Base-by-base conservation (phyloP, 306 rosid species). In the Fragaria vesca region DNA sequence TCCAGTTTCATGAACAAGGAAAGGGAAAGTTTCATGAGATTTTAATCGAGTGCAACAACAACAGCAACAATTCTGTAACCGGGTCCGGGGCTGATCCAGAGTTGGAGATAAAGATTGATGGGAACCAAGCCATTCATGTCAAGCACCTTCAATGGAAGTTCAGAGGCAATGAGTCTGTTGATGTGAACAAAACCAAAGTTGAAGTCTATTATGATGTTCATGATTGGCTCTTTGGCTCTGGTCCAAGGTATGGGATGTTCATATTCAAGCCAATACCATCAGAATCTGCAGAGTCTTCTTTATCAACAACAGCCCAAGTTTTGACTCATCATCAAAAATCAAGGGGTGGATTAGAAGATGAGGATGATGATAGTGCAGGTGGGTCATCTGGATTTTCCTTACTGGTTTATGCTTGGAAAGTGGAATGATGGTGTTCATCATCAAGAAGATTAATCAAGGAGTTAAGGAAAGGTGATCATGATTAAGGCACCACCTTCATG, bases 141-240 rank as follows among this genome's bases (percentile, higher is more conserved):
- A 90, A 88, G 87, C 97, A 88, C 28, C 94, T 94, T 76, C 97
- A 94, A 15, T 94, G 98, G 98, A 94, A 94, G 69, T 94, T 94
- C 40, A 92, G 97, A 89, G 98, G 98, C 4, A 94, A 94, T 67
- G 94, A 88, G 40, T 83, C 84, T 0, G 74, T 92, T 66, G 81
- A 77, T 75, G 81, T 94, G 15, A 86, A 81, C 80, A 87, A 82
- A 54, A 89, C 85, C 78, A 88, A 90, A 73, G 80, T 92, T 54
- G 95, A 90, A 73, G 97, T 94, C 1, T 90, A 78, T 74, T 94
- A 96, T 97, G 98, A 94, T 84, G 97, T 94, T 70, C 98, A 94
- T 82, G 97, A 94, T 18, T 94, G 98, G 98, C 85, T 94, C 10
- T 94, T 94, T 52, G 76, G 87, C 81, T 83, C 96, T 21, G 97